Base-by-base conservation (phyloP, 73 alveolate species). In the Blepharisma stoltei region DNA sequence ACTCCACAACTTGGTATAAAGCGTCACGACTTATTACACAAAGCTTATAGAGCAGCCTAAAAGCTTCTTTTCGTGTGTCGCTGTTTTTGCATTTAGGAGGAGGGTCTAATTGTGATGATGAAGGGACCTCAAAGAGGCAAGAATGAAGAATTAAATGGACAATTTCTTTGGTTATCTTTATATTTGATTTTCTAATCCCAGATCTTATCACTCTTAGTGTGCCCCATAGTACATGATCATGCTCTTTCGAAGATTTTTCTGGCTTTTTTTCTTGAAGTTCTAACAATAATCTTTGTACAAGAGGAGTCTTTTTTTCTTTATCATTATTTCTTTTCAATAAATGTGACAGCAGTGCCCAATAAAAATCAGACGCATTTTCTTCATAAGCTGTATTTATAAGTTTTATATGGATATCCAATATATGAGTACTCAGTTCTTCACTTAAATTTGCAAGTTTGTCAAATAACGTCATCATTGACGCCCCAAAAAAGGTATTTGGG, bases 11-110 rank as follows among this genome's bases (percentile, higher is more conserved):
- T 11, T 43, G 43, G 6, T 44, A 27, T 54, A 55, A 71, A 77
- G 70, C 73, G n/a, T 85, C 80, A n/a, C 80, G 81, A 54, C 71
- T 47, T 21, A 54, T 8, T 32, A 78, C 78, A 73, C 95, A 84
- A 32, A 88, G 55, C 6, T 86, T 65, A 6, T 55, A 23, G 65
- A 88, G 69, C 9, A 88, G 65, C 48, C 79, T 83, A 54, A 88
- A 88, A 20, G 95, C 95, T 78, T 83, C 88, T 82, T 84, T 88
- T 46, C 92, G 76, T 5, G 95, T 88, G 0, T 71, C 54, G 60
- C 77, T 78, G 50, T 82, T 44, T 54, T 88, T 88, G 77, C 86
- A 88, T 65, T 84, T 88, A 0, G 95, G 95, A 14, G 79, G 54
- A 69, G 38, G 18, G 18, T 14, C 18, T 32, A 32, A 32, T 14